Evolutionary conservation across 176 grass and related monocot genomes (phyloP).

Genomic region (Rhynchospora breviuscula): DNA sequence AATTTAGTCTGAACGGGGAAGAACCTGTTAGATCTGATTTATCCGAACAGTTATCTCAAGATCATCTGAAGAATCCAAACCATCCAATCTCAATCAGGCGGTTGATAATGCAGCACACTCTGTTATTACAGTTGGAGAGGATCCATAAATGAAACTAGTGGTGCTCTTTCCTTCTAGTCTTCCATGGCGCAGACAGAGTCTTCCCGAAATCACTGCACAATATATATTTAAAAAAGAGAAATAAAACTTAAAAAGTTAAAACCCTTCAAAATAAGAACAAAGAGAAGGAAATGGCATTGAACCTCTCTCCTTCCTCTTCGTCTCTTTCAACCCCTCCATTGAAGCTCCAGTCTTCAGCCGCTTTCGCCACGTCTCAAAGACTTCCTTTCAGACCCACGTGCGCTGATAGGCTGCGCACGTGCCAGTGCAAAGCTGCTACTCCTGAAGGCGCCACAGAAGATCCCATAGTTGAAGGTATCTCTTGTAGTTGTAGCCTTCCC

Average conservation of each 20-base stretch:
- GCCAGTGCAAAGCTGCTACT: constrained; percentile 40
- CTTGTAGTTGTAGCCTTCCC: neutral
- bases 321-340: constrained; percentile 32
- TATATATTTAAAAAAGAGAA: neutral
- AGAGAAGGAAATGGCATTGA: constrained; percentile 53
- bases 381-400: constrained; percentile 23
- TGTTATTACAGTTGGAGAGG: neutral
- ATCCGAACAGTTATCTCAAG: neutral
- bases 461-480: constrained; percentile 35
- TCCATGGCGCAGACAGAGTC: constrained; percentile 35
- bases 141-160: neutral
- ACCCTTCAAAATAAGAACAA: neutral
- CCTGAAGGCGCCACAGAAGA: constrained; percentile 64
- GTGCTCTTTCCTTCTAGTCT: neutral
- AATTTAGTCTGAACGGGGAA: neutral
- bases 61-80: neutral
- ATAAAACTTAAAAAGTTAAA: neutral
- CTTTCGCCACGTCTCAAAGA: constrained; percentile 31
- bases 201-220: constrained; percentile 8
- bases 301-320: constrained; percentile 52
- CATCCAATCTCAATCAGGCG: neutral
- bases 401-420: constrained; percentile 16
- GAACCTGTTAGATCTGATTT: neutral
- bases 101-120: neutral
- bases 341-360: constrained; percentile 47